phyloP scores from a whole-genome alignment of 2,329 filamentous ascomycete species.

The Diplodia sapinea region DNA sequence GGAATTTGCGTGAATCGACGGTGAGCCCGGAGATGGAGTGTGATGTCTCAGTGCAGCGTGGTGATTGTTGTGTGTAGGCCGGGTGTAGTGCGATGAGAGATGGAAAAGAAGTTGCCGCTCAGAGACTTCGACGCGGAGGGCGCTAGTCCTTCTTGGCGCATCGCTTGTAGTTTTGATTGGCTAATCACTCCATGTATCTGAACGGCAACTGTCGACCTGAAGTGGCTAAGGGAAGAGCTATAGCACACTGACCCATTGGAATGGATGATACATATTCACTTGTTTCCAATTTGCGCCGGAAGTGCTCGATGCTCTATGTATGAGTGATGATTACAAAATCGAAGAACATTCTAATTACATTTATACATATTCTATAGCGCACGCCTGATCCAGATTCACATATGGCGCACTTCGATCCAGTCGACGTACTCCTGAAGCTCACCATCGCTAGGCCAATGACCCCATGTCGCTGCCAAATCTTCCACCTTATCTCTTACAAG shows the following conservation, averaged over 20 bases:
- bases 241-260: too few species aligned
- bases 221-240: background rate
- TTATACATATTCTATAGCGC: background rate
- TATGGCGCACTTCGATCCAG: background rate
- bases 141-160: background rate
- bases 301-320: too few species aligned
- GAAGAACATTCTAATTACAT: background rate
- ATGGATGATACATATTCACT: too few species aligned
- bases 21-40: background rate
- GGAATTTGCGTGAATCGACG: too few species aligned
- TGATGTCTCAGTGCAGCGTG: background rate
- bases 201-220: background rate
- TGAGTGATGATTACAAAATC: too few species aligned
- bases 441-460: slow-evolving; percentile 52
- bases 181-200: background rate
- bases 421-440: slow-evolving; percentile 46
- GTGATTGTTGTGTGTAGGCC: background rate
- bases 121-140: slow-evolving; percentile 3
- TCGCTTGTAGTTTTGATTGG: background rate
- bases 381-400: too few species aligned
- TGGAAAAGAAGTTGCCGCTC: slow-evolving; percentile 25
- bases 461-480: slow-evolving; percentile 46
- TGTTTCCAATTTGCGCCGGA: too few species aligned
- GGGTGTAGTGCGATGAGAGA: background rate
- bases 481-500: slow-evolving; percentile 45